Evolutionary conservation across 805 yeast genomes (phyloP), one percentile per base, ranked within the genome.

Genomic region (Yarrowia bubula): DNA sequence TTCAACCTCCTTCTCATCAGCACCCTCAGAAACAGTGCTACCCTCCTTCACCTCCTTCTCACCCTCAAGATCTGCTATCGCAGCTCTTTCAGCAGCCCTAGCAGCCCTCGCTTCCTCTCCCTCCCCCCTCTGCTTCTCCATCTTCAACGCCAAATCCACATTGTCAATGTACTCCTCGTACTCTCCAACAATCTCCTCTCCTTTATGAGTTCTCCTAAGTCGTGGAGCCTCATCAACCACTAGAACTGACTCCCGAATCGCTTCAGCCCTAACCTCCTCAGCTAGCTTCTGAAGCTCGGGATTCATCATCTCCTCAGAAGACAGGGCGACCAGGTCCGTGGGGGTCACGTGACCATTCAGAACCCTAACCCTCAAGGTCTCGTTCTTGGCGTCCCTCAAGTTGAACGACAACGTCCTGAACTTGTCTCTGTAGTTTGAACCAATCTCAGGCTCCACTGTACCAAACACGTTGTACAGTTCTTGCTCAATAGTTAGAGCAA

Each of bases 161-260:
- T 58, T 44, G 15, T 58, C 64, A 28, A 57, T 42, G 50, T 46
- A 66, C 74, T 55, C 74, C 43, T 80, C 83, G 28, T 80, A 83
- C 46, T 75, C 78, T 65, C 88, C 96, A 6, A 90, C 81, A n/a
- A 89, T 74, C 71, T 89, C 92, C 67, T 92, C 96, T 31, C 97
- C 97, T 74, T 88, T 89, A 73, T 91, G 96, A 3, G 97, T 90
- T 70, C 91, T 81, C 69, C 90, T 81, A 69, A 90, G 84, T 50
- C 86, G 81, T 15, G 91, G 91, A 37, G 80, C 84, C 43, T 79
- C 82, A 41, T 83, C 84, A 28, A 75, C 81, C 47, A 86, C 86
- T 58, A 92, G 76, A 13, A 92, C 88, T 15, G 89, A 81, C 65
- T 88, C 86, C 33, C 85, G 80, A 64, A 89, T 84, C 38, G 87